A percentile compares a stretch with the other conserved stretches of the same genome.
phyloP scores from a whole-genome alignment of 2,329 filamentous ascomycete genomes.

The Fusarium keratoplasticum region DNA sequence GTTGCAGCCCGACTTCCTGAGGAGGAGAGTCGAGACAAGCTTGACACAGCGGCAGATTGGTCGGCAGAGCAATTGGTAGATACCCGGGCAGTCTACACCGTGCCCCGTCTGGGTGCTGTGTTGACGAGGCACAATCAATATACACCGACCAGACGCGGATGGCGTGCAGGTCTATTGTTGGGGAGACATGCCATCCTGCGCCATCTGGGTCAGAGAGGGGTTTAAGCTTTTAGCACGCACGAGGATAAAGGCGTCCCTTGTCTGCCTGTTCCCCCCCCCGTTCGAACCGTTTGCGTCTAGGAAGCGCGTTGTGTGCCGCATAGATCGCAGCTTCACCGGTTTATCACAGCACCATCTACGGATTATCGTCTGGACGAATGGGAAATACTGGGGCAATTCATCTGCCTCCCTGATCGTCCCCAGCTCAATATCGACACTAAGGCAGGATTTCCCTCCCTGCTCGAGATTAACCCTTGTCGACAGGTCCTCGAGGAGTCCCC shows the following conservation, averaged over 20 bases:
- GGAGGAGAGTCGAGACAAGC: constrained; percentile 28
- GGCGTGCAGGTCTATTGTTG: background rate
- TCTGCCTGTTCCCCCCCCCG: background rate
- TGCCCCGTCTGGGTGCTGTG: background rate
- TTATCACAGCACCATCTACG: background rate
- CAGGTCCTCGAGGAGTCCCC: background rate
- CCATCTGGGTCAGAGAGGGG: background rate
- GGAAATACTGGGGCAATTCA: constrained; percentile 12
- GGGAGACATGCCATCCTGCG: constrained; percentile 3
- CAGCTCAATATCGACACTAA: constrained; percentile 9
- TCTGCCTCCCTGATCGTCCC: constrained; percentile 22
- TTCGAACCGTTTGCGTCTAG: background rate
- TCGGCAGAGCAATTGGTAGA: constrained; percentile 8
- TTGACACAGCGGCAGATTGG: constrained; percentile 34
- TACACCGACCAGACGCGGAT: constrained; percentile 27
- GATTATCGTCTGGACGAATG: background rate
- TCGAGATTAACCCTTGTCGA: constrained; percentile 11
- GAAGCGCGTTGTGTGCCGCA: background rate
- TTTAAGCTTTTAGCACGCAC: background rate
- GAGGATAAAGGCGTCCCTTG: background rate
- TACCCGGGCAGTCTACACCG: background rate
- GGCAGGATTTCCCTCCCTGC: constrained; percentile 22
- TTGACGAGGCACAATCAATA: constrained; percentile 6
- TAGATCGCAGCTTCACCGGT: background rate
- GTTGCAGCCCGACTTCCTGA: constrained; percentile 30